phyloP scores from a whole-genome alignment of 495 filamentous ascomycete species.

The Evernia prunastri region DNA sequence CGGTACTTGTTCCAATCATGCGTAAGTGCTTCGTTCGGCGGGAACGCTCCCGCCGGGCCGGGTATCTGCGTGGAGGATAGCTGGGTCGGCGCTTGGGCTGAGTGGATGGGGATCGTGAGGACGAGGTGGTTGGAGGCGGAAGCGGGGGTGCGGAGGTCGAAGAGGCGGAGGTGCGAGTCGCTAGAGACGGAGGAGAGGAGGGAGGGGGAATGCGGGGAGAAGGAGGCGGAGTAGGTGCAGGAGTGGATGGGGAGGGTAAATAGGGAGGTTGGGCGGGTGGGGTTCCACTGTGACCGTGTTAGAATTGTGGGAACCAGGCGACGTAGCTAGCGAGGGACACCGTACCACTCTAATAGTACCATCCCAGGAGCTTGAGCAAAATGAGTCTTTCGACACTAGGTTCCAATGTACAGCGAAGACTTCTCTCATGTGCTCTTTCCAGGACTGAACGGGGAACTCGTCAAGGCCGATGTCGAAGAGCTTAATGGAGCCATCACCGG shows the following conservation, averaged over 20 bases:
- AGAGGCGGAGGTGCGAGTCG: constrained; percentile 81
- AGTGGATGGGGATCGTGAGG: constrained; percentile 70
- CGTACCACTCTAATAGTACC: constrained; percentile 78
- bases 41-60: constrained; percentile 31
- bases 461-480: constrained; percentile 76
- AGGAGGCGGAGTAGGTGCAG: constrained; percentile 84
- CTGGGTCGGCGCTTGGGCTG: constrained; percentile 40
- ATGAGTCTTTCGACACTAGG: constrained; percentile 79
- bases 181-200: constrained; percentile 75
- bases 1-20: constrained; percentile 99
- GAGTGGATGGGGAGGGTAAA: constrained; percentile 78
- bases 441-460: constrained; percentile 77
- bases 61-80: constrained; percentile 26
- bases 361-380: constrained; percentile 88
- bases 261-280: constrained; percentile 61
- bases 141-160: constrained; percentile 79
- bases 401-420: constrained; percentile 91
- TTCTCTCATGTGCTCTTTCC: constrained; percentile 87
- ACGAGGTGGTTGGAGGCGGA: constrained; percentile 76
- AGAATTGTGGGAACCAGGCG: not conserved
- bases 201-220: constrained; percentile 69
- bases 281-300: constrained; percentile 58
- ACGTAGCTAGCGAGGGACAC: constrained; percentile 10
- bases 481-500: constrained; percentile 89
- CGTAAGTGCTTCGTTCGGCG: constrained; percentile 75